Evolutionary conservation across 164 flowering plant species (phyloP), one percentile per base, ranked within the genome.

Genomic region (Paratinospora sagittata): DNA sequence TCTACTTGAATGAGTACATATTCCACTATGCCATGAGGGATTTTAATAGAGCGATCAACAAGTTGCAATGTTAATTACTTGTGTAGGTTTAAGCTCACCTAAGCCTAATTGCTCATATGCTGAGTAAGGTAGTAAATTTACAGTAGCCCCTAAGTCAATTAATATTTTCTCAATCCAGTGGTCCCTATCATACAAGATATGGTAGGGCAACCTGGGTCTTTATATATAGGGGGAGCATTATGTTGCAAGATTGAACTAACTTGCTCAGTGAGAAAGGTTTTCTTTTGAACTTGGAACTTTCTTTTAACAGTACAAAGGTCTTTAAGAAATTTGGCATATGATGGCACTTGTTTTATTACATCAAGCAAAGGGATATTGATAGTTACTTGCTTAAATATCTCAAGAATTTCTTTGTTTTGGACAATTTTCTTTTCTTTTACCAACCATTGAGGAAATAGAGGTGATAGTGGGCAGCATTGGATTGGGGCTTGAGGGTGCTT

Each of bases 181-280:
- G 12, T 52, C 36, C 21, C 72, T 27, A 55, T 55, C 8, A 69
- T 37, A 69, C 33, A 57, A 13, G 65, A 27, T 13, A 57, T 69
- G 3, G 65, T 57, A 2, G 72, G 72, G 23, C 41, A 57, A 34
- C 72, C 30, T 13, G 65, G 65, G 27, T 69, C 71, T 12, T 69
- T 69, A 33, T 52, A 21, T 19, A 55, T 69, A 19, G 72, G 64
- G 4, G 47, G 64, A 34, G 45, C n/a, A 36, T 69, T 69, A 9
- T 27, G 10, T 21, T 33, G 45, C 33, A 69, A 30, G 23, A 69
- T 34, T 12, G 47, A 21, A 21, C 64, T 30, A 3, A 55, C 72
- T n/a, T 69, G 63, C 57, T 57, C 45, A 2, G 64, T 30, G 8
- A 69, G 27, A 57, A 69, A 55, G 2, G 26, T 24, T 37, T 69